Base-by-base conservation (phyloP, 352 stramenopile genomes). In the Pythium grandisporangium region DNA sequence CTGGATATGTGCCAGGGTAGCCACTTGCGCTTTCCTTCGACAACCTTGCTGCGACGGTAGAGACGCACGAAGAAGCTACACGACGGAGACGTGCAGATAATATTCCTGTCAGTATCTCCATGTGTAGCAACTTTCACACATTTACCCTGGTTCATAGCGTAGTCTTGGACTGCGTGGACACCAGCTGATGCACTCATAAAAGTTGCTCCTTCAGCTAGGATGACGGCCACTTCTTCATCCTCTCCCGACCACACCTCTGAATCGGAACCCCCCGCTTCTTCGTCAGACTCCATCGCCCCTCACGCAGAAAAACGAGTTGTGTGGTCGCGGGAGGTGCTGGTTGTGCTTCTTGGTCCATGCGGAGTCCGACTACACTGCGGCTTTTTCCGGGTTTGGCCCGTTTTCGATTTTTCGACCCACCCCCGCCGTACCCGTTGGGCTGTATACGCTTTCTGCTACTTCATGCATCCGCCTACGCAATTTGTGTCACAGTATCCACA, bases 221-320 rank as follows among this genome's bases (percentile, higher is more conserved):
- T 5, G 7, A 19, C n/a, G 17, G 6, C n/a, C 8, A 22, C n/a
- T 5, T 37, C 22, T 24, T 4, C 17, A 6, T 45, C 40, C 4
- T 29, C 29, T 5, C 30, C 40, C n/a, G 40, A 47, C 40, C 40
- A 47, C 6, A 22, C 6, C 40, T 47, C 40, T 4, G 40, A 47
- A 30, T 47, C 40, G 3, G 40, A 47, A 30, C 40, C 38, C 4
- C 17, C 13, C 14, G 16, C 19, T 25, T 25, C 26, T 23, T 25
- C 39, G 27, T 47, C 21, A 7, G 11, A 38, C 17, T 48, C 42
- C 22, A 41, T 37, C 3, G 40, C 20, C 40, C 40, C 40, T 47
- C 40, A 47, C 27, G 27, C 26, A 38, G 40, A 30, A 38, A 42
- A 42, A 17, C 19, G 4, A 16, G 5, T 14, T 41, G 6, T 26